Evolutionary conservation across 495 filamentous ascomycete genomes (phyloP).

Genomic region (Rostrohypoxylon terebratum): DNA sequence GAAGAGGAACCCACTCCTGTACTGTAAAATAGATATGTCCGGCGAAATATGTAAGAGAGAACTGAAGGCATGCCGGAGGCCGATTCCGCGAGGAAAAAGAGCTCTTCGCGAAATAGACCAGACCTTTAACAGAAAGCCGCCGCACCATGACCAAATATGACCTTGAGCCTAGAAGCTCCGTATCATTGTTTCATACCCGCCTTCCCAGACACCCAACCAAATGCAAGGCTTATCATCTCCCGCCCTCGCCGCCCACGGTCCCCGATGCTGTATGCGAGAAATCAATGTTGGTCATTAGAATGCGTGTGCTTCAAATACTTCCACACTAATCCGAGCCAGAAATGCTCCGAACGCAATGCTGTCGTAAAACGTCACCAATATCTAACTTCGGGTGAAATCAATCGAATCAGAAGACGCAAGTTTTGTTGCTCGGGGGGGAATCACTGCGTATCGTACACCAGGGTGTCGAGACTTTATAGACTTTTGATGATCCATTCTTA

Average conservation of each 20-base stretch:
- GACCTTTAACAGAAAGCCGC: conserved; percentile 38
- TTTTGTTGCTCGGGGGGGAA: conserved; percentile 27
- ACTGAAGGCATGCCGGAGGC: conserved; percentile 31
- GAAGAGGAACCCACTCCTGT: conserved; percentile 2
- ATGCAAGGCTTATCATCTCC: conserved; percentile 44
- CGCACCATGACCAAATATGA: conserved; percentile 37
- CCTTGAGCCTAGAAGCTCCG: conserved; percentile 43
- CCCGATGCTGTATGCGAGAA: conserved; percentile 47
- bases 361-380: conserved; percentile 31
- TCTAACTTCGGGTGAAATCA: conserved; percentile 25
- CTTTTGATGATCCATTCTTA: conserved; percentile 33
- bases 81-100: conserved; percentile 11
- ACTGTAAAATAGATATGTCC: conserved; percentile 25
- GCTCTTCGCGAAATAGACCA: conserved; percentile 23
- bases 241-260: conserved; percentile 29
- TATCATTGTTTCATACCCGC: conserved; percentile 42
- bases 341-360: conserved; percentile 42
- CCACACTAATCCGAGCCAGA: conserved; percentile 31
- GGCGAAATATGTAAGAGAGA: conserved; percentile 41
- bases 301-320: conserved; percentile 37
- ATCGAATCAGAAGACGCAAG: conserved; percentile 28
- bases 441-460: conserved; percentile 43
- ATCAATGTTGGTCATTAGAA: conserved; percentile 45
- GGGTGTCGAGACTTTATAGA: conserved; percentile 35
- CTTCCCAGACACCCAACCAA: conserved; percentile 44